Percentiles rank a stretch among this genome's conserved stretches.
Conservation (phyloP, 2,329 filamentous ascomycete genomes). For the Dothistroma septosporum region DNA sequence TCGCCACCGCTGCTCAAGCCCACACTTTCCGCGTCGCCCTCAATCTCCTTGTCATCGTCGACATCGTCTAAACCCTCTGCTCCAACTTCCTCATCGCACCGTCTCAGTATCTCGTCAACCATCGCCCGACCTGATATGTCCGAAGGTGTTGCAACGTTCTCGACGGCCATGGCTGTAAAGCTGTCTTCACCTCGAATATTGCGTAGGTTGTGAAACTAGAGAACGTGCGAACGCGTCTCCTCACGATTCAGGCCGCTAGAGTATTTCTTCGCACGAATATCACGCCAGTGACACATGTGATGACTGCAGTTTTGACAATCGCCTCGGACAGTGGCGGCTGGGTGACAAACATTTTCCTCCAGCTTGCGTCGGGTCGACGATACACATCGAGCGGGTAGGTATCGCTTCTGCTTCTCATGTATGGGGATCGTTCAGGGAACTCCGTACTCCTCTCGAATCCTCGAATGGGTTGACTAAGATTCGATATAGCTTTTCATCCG, state of each 20-base stretch:
- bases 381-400: not conserved
- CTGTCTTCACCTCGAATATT: not conserved
- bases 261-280: not conserved
- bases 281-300: not conserved
- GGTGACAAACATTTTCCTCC: slow-evolving; percentile 6
- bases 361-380: slow-evolving; percentile 1
- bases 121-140: not conserved
- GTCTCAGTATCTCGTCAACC: not conserved
- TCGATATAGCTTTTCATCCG: not conserved
- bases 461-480: not conserved
- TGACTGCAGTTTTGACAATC: not conserved
- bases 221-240: not conserved
- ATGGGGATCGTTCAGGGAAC: not conserved
- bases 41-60: not conserved
- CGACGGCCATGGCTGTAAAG: not conserved
- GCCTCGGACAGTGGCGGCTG: slow-evolving; percentile 1
- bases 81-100: not conserved
- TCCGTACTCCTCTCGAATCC: not conserved
- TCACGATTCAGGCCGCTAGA: not conserved
- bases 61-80: not conserved
- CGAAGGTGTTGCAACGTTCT: not conserved
- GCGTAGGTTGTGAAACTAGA: not conserved
- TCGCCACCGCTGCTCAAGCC: not conserved
- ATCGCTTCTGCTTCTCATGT: not conserved
- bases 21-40: not conserved